These are phyloP conservation scores for Plantago elongata DNA, from an alignment of 257 asterid species.

Conservation along the genomic window DNA sequence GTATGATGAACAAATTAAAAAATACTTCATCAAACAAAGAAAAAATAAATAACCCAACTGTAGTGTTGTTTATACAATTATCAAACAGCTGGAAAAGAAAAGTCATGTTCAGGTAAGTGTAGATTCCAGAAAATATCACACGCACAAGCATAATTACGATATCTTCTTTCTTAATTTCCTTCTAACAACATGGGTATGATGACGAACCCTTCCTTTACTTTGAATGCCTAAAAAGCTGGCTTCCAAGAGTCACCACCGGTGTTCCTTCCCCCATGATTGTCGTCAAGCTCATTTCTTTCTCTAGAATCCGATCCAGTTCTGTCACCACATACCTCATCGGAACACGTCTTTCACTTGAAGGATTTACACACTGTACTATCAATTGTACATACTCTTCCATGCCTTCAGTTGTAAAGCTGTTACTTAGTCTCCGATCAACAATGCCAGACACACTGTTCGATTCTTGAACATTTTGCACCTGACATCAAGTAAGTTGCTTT, in stretches of 20 bases:
- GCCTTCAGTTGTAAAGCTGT: slow-evolving; percentile 74
- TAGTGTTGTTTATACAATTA: slow-evolving; percentile 59
- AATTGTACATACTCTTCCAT: slow-evolving; percentile 74
- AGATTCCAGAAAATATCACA: slow-evolving; percentile 29
- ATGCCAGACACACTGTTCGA: slow-evolving; percentile 46
- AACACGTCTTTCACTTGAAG: slow-evolving; percentile 73
- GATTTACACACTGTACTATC: slow-evolving; percentile 53
- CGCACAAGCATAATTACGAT: not conserved
- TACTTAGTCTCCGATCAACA: slow-evolving; percentile 65
- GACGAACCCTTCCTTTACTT: slow-evolving; percentile 25
- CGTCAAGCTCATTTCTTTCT: slow-evolving; percentile 86
- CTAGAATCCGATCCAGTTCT: slow-evolving; percentile 79
- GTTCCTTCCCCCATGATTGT: slow-evolving; percentile 93
- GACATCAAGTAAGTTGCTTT: slow-evolving; percentile 15
- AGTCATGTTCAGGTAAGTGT: slow-evolving; percentile 28
- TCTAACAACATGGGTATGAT: slow-evolving; percentile 5
- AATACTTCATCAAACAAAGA: no score
- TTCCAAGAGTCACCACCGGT: slow-evolving; percentile 79
- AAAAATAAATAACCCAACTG: slow-evolving; percentile 45
- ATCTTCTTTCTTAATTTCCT: not conserved
- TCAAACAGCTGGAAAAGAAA: slow-evolving; percentile 56
- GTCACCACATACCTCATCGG: slow-evolving; percentile 63
- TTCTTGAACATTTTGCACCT: slow-evolving; percentile 73
- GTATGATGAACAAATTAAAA: slow-evolving; percentile 11
- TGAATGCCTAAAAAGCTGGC: slow-evolving; percentile 83